A percentile compares a stretch with the other conserved stretches of the same genome.
phyloP scores from a whole-genome alignment of 1,284 basidiomycete genomes.

The Ganoderma resinaceum region DNA sequence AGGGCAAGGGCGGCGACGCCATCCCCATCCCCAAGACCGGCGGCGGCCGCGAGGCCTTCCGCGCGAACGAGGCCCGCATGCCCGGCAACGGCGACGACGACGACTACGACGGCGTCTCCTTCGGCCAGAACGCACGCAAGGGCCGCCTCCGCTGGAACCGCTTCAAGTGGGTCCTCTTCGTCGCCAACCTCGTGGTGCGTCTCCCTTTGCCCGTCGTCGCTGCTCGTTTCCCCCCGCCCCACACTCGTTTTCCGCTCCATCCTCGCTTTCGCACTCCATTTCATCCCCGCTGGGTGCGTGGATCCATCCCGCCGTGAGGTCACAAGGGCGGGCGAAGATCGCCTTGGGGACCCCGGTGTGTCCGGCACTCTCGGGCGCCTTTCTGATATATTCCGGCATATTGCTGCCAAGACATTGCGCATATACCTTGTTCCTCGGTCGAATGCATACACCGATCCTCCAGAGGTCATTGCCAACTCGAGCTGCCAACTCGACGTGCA shows the following conservation, averaged over 20 bases:
- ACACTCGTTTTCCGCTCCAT: constrained; percentile 1
- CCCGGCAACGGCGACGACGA: constrained; percentile 64
- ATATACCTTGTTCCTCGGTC: neutral
- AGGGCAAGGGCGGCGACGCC: constrained; percentile 39
- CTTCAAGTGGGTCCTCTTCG: constrained; percentile 67
- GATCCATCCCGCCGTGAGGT: neutral
- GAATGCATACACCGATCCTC: neutral
- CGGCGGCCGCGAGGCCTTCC: constrained; percentile 63
- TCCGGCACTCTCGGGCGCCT: neutral
- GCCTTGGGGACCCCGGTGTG: neutral
- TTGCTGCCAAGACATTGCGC: neutral
- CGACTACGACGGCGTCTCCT: constrained; percentile 55
- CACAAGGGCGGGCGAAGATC: neutral
- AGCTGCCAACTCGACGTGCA: no score
- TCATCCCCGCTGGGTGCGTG: neutral
- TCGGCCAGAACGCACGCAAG: constrained; percentile 47
- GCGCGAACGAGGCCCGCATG: constrained; percentile 52
- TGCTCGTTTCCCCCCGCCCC: neutral
- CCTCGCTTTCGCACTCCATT: neutral
- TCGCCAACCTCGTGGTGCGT: constrained; percentile 58
- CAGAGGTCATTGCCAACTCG: neutral
- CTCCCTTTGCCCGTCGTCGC: constrained; percentile 3
- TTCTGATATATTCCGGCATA: neutral
- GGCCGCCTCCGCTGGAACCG: constrained; percentile 61
- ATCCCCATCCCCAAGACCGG: constrained; percentile 50